Evolutionary conservation across 257 asterid species (phyloP), one percentile per base, ranked within the genome.

Genomic region (Anisodus tanguticus): DNA sequence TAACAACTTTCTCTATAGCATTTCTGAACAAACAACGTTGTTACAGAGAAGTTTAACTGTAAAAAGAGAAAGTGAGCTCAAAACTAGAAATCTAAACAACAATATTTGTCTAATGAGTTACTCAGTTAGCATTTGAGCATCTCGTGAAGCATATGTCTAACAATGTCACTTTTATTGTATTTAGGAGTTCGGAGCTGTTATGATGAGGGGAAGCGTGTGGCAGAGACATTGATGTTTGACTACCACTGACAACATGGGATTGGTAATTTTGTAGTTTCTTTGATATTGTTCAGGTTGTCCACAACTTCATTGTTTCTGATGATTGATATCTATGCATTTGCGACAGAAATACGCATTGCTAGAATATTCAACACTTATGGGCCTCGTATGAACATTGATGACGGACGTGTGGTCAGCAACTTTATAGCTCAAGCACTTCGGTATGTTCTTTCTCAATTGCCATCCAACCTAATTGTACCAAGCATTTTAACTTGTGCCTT

Each of bases 301-400:
- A 74, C 62, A 22, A 12, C 49, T 2, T 67, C 17, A 11, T 5
- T 49, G 9, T 74, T 49, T 41, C 81, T 74, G 9, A 22, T 22
- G 59, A 13, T n/a, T 57, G n/a, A 55, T 17, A 15, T 68, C 12
- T 17, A 66, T 13, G 43, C 19, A 35, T 57, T 37, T 62, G 69
- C 82, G 47, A 84, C 93, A 95, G 99, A 95, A 89, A 95, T 95
- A 77, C 93, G 99, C 74, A 95, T 95, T 79, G 99, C 99, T 22
- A 92, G 99, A 89, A 95, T 95, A 85, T 95, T 95, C 89, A 95
- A 95, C 91, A 95, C 99, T 4, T 95, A 95, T 64, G 99, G 99
- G 9, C 99, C 99, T n/a, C 93, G 99, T 6, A 95, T 95, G 99
- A 94, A 93, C 84, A 95, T 95, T 35, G 99, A 95, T 12, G 99